Evolutionary conservation across 495 filamentous ascomycete species (phyloP).

Genomic region (Stereocaulon alpinum): DNA sequence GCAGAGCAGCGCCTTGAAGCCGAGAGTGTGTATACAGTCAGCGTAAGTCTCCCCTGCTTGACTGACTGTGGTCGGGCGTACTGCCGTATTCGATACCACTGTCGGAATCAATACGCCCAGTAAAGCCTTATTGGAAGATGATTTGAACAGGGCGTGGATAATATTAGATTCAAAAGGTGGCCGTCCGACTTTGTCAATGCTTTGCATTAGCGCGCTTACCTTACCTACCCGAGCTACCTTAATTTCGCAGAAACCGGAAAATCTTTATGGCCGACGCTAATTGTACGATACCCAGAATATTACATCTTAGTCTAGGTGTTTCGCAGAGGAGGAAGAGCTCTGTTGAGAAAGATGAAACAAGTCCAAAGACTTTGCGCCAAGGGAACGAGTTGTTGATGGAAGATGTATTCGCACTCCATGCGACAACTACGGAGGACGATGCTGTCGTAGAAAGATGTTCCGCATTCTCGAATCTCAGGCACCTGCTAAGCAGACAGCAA

Average conservation of each 20-base stretch:
- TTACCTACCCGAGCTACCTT: too few species aligned
- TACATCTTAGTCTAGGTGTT: neutral
- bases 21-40: neutral
- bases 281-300: neutral
- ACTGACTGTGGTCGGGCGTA: too few species aligned
- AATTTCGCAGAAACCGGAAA: neutral
- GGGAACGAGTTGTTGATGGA: neutral
- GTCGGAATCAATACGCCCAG: neutral
- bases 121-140: neutral
- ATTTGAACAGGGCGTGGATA: neutral
- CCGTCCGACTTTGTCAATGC: neutral
- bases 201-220: neutral
- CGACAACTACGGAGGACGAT: neutral
- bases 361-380: neutral
- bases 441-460: conserved; percentile 48
- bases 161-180: neutral
- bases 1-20: neutral
- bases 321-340: neutral
- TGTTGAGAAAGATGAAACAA: neutral
- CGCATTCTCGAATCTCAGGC: conserved; percentile 75
- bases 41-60: too few species aligned
- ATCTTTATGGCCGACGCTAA: neutral
- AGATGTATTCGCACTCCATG: neutral
- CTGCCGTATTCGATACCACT: neutral
- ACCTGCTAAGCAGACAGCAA: conserved; percentile 91